phyloP scores from a whole-genome alignment of 2,329 filamentous ascomycete species.

The Microdochium nivale region DNA sequence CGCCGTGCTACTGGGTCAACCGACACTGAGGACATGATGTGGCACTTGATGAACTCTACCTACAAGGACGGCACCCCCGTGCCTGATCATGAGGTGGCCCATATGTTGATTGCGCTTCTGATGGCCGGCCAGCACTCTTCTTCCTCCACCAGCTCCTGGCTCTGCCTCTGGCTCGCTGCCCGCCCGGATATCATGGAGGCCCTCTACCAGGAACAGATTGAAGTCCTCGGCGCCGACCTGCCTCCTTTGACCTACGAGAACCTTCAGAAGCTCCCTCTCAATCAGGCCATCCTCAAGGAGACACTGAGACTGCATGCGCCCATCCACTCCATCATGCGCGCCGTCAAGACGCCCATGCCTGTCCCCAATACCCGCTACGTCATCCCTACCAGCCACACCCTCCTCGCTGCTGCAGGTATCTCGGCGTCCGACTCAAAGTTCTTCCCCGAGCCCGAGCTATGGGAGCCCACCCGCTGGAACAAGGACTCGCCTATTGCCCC shows the following conservation, averaged over 20 bases:
- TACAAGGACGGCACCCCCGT: conserved; percentile 77
- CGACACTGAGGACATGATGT: conserved; percentile 71
- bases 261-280: conserved; percentile 69
- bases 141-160: conserved; percentile 77
- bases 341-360: conserved; percentile 80
- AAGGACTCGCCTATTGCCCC: conserved; percentile 49
- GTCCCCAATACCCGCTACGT: conserved; percentile 76
- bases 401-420: conserved; percentile 80
- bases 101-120: conserved; percentile 90
- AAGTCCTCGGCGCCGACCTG: conserved; percentile 63
- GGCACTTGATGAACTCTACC: conserved; percentile 75
- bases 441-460: conserved; percentile 75
- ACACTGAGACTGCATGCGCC: conserved; percentile 85
- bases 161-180: conserved; percentile 70
- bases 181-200: conserved; percentile 72
- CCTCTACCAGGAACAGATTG: conserved; percentile 73
- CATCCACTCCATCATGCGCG: conserved; percentile 91
- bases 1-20: conserved; percentile 46
- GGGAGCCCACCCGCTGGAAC: conserved; percentile 92
- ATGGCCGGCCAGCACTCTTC: conserved; percentile 92
- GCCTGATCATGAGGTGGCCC: conserved; percentile 78
- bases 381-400: conserved; percentile 70
- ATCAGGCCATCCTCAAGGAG: conserved; percentile 82
- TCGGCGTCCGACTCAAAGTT: conserved; percentile 61
- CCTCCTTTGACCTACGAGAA: conserved; percentile 70